phyloP scores from a whole-genome alignment of 768 basidiomycete species.

The Mycena leptocephala region DNA sequence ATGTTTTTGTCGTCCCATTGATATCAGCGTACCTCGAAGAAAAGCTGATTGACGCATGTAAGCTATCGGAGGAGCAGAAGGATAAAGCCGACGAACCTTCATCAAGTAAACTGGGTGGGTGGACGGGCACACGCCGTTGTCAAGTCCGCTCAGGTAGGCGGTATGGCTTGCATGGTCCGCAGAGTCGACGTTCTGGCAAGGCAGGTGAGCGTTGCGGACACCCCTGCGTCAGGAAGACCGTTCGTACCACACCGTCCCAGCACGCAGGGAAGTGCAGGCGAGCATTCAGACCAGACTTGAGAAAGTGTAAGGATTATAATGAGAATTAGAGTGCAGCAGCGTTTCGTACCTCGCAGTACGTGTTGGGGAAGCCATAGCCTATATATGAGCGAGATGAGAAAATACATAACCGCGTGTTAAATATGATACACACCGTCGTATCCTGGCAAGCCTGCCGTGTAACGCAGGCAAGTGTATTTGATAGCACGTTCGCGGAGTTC shows the following conservation, averaged over 20 bases:
- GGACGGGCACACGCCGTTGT: conserved; percentile 50
- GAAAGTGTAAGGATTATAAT: background rate
- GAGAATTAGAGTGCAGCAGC: no score
- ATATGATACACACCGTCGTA: background rate
- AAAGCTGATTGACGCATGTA: background rate
- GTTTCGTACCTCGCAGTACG: conserved; percentile 52
- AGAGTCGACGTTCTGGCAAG: background rate
- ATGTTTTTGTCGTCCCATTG: no score
- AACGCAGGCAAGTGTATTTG: conserved; percentile 58
- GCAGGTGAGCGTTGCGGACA: conserved; percentile 49
- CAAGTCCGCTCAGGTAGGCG: background rate
- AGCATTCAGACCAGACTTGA: background rate
- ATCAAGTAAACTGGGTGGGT: conserved; percentile 56
- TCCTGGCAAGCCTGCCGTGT: conserved; percentile 44
- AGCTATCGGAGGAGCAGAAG: background rate
- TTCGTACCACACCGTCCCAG: conserved; percentile 51
- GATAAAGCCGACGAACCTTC: conserved; percentile 35
- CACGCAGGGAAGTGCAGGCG: conserved; percentile 43
- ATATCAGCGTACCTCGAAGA: conserved; percentile 40
- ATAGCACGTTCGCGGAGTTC: conserved; percentile 59
- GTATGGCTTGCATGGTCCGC: background rate
- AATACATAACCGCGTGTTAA: background rate
- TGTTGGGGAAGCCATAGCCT: conserved; percentile 56
- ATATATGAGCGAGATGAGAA: background rate
- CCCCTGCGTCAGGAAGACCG: conserved; percentile 56